phyloP scores from a whole-genome alignment of 2,329 filamentous ascomycete species.

The Graphilbum fragrans region DNA sequence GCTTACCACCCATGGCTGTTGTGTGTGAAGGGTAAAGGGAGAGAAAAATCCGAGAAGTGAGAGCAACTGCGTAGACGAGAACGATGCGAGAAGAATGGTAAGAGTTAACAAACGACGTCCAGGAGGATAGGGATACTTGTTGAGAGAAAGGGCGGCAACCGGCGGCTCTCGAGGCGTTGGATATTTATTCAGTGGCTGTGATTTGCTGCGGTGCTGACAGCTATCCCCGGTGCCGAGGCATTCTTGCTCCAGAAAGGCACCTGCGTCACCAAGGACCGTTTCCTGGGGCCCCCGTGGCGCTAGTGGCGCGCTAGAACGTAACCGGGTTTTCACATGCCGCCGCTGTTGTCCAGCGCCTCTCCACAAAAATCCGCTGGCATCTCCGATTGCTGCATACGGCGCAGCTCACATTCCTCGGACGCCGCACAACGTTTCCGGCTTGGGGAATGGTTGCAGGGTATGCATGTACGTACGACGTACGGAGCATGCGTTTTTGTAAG shows the following conservation, averaged over 20 bases:
- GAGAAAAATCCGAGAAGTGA: not conserved
- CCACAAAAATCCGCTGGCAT: not conserved
- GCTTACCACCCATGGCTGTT: conserved; percentile 14
- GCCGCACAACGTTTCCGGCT: too few species aligned
- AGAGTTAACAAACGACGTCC: too few species aligned
- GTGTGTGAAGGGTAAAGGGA: not conserved
- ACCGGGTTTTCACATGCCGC: conserved; percentile 2
- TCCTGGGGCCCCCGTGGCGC: conserved; percentile 1
- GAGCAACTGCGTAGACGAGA: not conserved
- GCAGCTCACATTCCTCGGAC: too few species aligned
- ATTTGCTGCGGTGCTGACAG: not conserved
- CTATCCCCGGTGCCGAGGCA: conserved; percentile 5
- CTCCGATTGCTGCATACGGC: not conserved
- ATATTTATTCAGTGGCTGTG: not conserved
- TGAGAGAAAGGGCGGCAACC: too few species aligned
- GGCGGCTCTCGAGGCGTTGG: not conserved
- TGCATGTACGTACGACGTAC: too few species aligned
- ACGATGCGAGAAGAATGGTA: not conserved
- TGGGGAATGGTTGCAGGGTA: too few species aligned
- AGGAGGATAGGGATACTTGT: too few species aligned
- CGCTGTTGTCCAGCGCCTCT: not conserved
- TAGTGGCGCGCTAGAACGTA: not conserved
- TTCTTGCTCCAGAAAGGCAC: conserved; percentile 2
- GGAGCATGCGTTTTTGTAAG: too few species aligned
- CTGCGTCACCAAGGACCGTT: conserved; percentile 4